Evolutionary conservation across 106 monocot species (phyloP).

Genomic region (Dendrobium huoshanense): DNA sequence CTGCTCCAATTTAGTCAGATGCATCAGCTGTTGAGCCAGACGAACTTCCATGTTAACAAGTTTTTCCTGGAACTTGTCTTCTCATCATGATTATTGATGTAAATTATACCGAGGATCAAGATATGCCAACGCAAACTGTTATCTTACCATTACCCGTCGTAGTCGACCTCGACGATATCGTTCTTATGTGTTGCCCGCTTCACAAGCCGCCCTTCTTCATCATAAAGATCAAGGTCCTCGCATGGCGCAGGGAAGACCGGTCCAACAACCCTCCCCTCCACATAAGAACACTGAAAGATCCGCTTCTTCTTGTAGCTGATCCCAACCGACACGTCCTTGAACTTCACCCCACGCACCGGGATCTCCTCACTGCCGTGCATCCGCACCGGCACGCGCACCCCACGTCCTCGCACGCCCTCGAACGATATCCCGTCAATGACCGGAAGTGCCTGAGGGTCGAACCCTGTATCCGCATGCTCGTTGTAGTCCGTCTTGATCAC

Average conservation of each 20-base stretch:
- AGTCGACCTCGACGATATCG: conserved; percentile 26
- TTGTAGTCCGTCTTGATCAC: conserved; percentile 72
- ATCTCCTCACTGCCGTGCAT: conserved; percentile 55
- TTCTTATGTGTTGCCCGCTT: conserved; percentile 17
- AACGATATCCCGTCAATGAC: conserved; percentile 25
- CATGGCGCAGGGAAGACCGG: conserved; percentile 58
- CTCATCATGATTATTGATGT: too few species aligned
- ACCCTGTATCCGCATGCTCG: conserved; percentile 53
- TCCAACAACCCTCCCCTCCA: conserved; percentile 43
- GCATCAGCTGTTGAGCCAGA: too few species aligned
- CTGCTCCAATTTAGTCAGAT: too few species aligned
- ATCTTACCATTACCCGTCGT: conserved; percentile 17
- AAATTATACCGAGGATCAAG: too few species aligned
- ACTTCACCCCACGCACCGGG: conserved; percentile 40
- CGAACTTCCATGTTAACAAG: too few species aligned
- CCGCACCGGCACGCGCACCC: conserved; percentile 48
- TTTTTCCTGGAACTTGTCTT: too few species aligned
- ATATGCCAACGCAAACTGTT: background rate
- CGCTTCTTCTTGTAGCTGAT: conserved; percentile 55
- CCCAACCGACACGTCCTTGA: conserved; percentile 45
- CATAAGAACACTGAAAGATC: conserved; percentile 56
- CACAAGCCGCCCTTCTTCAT: conserved; percentile 35
- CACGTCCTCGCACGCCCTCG: conserved; percentile 31
- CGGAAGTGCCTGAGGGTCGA: conserved; percentile 48
- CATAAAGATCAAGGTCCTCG: conserved; percentile 42